Evolutionary conservation across 1,284 basidiomycete genomes (phyloP).

Genomic region (Trichosporon asahii): DNA sequence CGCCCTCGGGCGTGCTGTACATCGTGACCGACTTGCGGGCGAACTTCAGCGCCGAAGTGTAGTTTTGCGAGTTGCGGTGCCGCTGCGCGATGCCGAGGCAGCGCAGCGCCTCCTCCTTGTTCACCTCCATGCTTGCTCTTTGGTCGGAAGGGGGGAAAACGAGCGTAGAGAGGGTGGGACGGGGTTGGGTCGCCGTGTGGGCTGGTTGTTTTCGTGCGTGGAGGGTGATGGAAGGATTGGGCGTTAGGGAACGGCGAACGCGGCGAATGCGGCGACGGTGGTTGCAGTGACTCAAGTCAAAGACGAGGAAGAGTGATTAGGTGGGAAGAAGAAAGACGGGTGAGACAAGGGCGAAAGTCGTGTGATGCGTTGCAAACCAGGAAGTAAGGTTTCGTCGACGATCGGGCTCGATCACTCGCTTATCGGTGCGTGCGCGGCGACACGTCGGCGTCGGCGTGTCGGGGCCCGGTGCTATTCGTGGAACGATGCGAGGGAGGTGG

Average conservation of each 20-base stretch:
- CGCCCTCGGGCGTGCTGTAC: slow-evolving; percentile 76
- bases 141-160: no score
- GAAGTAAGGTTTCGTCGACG: not conserved
- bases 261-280: no score
- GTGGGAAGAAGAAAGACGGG: no score
- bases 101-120: slow-evolving; percentile 81
- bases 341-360: not conserved
- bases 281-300: not conserved
- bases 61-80: slow-evolving; percentile 68
- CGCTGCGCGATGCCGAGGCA: slow-evolving; percentile 73
- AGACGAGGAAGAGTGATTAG: not conserved
- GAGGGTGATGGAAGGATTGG: not conserved
- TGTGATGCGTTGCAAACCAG: not conserved
- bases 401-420: not conserved
- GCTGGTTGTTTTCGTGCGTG: not conserved
- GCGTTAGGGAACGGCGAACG: not conserved
- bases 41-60: slow-evolving; percentile 78
- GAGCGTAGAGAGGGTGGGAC: not conserved
- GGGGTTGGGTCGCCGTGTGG: not conserved
- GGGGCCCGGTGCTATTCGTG: no score
- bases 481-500: no score
- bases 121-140: slow-evolving; percentile 66
- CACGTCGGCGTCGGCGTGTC: not conserved
- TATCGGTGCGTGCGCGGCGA: not conserved
- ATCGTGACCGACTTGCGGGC: slow-evolving; percentile 83